Percentiles rank a stretch among this genome's conserved stretches.
Conservation (phyloP, 2,329 filamentous ascomycete species). For the Aspergillus arachidicola region DNA sequence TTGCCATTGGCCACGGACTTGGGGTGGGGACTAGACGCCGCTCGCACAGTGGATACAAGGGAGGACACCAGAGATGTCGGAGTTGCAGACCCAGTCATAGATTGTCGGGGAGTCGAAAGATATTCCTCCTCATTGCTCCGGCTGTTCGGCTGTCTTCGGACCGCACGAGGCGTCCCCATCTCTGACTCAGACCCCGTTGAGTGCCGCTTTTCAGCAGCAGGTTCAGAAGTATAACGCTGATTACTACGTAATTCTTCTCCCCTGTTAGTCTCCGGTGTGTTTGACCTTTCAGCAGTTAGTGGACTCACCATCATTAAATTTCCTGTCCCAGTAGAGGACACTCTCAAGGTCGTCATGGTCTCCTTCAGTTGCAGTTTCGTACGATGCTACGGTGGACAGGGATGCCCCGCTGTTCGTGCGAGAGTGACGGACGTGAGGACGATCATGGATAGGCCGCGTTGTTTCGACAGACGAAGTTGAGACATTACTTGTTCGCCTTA, state of each 20-base stretch:
- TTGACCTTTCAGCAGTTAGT: not conserved
- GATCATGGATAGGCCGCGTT: conserved; percentile 38
- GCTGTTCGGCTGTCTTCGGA: conserved; percentile 16
- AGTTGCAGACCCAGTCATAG: conserved; percentile 32
- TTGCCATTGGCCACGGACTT: conserved; percentile 20
- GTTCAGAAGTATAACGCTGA: conserved; percentile 18
- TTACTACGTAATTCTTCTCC: conserved; percentile 30
- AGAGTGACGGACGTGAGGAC: conserved; percentile 36
- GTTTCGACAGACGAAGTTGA: conserved; percentile 57
- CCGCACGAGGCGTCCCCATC: conserved; percentile 28
- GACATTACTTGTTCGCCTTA: conserved; percentile 35
- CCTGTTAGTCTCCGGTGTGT: not conserved
- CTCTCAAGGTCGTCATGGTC: conserved; percentile 45
- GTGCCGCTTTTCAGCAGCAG: conserved; percentile 18
- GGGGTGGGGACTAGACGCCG: conserved; percentile 33
- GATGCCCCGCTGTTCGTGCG: conserved; percentile 62
- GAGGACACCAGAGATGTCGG: conserved; percentile 36
- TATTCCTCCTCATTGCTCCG: not conserved
- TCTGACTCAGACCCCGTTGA: conserved; percentile 21
- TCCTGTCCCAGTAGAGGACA: conserved; percentile 43
- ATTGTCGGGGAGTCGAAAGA: conserved; percentile 33
- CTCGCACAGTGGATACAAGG: conserved; percentile 43
- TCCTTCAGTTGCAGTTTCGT: conserved; percentile 65
- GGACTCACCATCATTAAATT: conserved; percentile 36
- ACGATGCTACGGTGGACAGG: conserved; percentile 62